A percentile compares a stretch with the other conserved stretches of the same genome.
These are phyloP conservation scores for Tulasnella sp. DNA, from an alignment of 768 basidiomycete species.

Conservation along the genomic window DNA sequence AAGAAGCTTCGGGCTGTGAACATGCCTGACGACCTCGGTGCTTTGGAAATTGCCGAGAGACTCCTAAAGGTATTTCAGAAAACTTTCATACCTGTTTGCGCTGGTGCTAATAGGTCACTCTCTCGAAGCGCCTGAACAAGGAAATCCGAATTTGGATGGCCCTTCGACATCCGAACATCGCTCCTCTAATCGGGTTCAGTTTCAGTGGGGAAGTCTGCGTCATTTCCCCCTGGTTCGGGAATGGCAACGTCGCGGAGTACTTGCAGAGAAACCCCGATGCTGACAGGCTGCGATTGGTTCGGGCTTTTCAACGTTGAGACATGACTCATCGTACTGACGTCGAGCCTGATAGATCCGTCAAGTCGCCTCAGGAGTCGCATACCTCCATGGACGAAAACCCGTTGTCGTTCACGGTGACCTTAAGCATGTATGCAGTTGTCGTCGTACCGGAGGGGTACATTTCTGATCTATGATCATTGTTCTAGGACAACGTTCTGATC, in stretches of 20 bases:
- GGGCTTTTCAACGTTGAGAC: background rate
- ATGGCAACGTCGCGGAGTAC: background rate
- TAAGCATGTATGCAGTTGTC: background rate
- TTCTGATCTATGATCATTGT: background rate
- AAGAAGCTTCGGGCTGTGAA: constrained; percentile 20
- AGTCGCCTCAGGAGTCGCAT: constrained; percentile 24
- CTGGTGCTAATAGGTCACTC: background rate
- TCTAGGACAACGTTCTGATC: constrained; percentile 29
- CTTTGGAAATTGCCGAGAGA: constrained; percentile 13
- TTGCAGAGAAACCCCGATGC: constrained; percentile 11
- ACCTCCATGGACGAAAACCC: constrained; percentile 16
- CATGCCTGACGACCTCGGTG: constrained; percentile 4
- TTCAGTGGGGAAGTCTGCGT: background rate
- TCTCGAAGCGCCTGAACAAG: background rate
- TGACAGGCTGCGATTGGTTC: constrained; percentile 1
- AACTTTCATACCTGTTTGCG: background rate
- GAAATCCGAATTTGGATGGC: constrained; percentile 23
- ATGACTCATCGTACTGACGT: background rate
- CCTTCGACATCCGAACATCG: constrained; percentile 18
- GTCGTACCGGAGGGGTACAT: background rate
- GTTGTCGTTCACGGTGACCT: constrained; percentile 27
- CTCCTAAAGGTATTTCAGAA: background rate
- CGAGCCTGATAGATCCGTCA: background rate
- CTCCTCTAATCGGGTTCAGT: constrained; percentile 18
- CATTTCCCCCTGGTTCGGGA: background rate